Evolutionary conservation across 2,329 filamentous ascomycete genomes (phyloP), one percentile per base, ranked within the genome.

Genomic region (Diaporthe humulicola): DNA sequence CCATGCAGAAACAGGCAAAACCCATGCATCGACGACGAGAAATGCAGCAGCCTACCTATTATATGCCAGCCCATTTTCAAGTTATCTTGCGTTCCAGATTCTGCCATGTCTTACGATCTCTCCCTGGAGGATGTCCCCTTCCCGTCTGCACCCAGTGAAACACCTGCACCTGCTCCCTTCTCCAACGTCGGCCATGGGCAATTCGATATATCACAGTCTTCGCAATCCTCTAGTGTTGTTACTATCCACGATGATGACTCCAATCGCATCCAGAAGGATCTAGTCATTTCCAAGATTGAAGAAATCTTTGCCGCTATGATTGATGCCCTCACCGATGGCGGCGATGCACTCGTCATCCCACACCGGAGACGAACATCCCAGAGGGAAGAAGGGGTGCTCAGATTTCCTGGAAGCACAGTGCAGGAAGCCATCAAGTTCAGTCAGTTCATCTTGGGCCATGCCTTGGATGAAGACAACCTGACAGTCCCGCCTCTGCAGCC

Each of bases 261-360:
- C 12, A 66, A 71, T 12, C 52, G 67, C 22, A 58, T 58, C 28
- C 75, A 80, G 33, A 73, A 77, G 2, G 81, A 80, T 0, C 56
- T 75, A 17, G 85, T 88, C 19, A 86, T 91, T 36, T 80, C 84
- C 57, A 88, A 86, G 72, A 90, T 93, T 56, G 90, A 92, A 78
- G 81, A 83, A 7, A 87, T 92, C 30, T 85, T 92, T 22, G 87
- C 89, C 73, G 79, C 79, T 0, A 86, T 92, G 66, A 77, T 87
- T 10, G 87, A 90, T 70, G 86, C 84, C 17, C 81, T 92, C 9
- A 73, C 83, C n/a, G 83, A 86, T 19, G 73, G 58, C 82, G 82
- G 58, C 82, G 84, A 36, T 14, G 81, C 86, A 15, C 80, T 92
- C 28, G 81, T 82, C 2, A 87, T 93, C 66, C 85, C 85, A 0